These are phyloP conservation scores for Pseudocercospora macadamiae DNA, from an alignment of 2,329 filamentous ascomycete species.

Conservation along the genomic window DNA sequence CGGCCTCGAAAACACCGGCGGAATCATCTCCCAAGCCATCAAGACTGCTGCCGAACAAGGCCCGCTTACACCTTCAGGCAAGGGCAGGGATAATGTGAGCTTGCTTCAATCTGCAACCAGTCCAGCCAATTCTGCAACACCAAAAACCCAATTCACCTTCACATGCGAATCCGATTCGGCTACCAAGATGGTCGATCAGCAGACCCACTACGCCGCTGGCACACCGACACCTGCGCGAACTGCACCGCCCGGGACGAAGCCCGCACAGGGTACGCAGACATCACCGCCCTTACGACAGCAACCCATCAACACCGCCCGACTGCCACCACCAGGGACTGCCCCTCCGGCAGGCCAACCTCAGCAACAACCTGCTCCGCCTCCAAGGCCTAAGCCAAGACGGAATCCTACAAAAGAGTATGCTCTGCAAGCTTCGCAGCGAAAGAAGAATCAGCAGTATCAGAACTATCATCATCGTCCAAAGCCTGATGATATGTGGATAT, in stretches of 20 bases:
- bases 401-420: slow-evolving; percentile 70
- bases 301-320: slow-evolving; percentile 18
- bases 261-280: slow-evolving; percentile 35
- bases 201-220: slow-evolving; percentile 27
- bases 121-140: slow-evolving; percentile 60
- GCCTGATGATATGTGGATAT: slow-evolving; percentile 84
- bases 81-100: slow-evolving; percentile 74
- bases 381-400: slow-evolving; percentile 65
- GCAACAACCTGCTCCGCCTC: slow-evolving; percentile 43
- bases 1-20: slow-evolving; percentile 46
- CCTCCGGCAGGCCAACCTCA: slow-evolving; percentile 31
- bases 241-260: slow-evolving; percentile 17
- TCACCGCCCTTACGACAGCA: slow-evolving; percentile 28
- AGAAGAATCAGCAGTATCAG: slow-evolving; percentile 73
- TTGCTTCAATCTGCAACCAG: slow-evolving; percentile 66
- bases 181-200: slow-evolving; percentile 64
- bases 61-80: slow-evolving; percentile 58
- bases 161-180: slow-evolving; percentile 90
- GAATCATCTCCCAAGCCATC: slow-evolving; percentile 91
- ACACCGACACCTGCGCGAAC: slow-evolving; percentile 24
- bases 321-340: slow-evolving; percentile 31
- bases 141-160: slow-evolving; percentile 92
- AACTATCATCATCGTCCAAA: slow-evolving; percentile 75
- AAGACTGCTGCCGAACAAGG: slow-evolving; percentile 78
- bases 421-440: slow-evolving; percentile 75